Evolutionary conservation across 164 flowering plant species (phyloP).

Genomic region (Vitis riparia): DNA sequence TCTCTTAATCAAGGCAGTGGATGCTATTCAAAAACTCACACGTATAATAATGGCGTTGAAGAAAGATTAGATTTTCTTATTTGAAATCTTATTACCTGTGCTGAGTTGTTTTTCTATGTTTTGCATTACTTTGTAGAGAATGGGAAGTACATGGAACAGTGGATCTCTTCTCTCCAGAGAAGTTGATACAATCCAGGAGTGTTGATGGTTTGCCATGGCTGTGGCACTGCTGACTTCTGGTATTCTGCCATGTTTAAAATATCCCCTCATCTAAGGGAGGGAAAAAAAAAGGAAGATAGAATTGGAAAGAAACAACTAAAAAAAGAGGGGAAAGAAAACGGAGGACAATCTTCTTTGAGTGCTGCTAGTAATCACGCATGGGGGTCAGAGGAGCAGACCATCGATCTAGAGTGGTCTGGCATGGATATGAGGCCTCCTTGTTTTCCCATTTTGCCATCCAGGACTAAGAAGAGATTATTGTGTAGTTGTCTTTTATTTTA

Average conservation of each 20-base stretch:
- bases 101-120: background rate
- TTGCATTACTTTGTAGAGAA: slow-evolving; percentile 24
- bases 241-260: background rate
- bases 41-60: too few relatives aligned
- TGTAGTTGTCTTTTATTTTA: background rate
- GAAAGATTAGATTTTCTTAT: background rate
- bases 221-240: background rate
- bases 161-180: slow-evolving; percentile 31
- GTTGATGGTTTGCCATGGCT: background rate
- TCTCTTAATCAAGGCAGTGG: too few relatives aligned
- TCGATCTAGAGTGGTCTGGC: background rate
- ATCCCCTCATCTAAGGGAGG: too few relatives aligned
- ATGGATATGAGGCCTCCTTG: background rate
- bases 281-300: too few relatives aligned
- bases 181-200: slow-evolving; percentile 13
- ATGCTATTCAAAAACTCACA: too few relatives aligned
- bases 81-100: background rate
- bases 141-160: slow-evolving; percentile 35
- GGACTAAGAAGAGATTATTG: slow-evolving; percentile 14
- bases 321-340: too few relatives aligned
- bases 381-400: too few relatives aligned
- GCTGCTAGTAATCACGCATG: too few relatives aligned
- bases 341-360: too few relatives aligned
- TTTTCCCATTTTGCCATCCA: background rate
- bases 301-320: too few relatives aligned